Evolutionary conservation across 2,329 filamentous ascomycete species (phyloP).

Genomic region (Aureobasidium sp.): DNA sequence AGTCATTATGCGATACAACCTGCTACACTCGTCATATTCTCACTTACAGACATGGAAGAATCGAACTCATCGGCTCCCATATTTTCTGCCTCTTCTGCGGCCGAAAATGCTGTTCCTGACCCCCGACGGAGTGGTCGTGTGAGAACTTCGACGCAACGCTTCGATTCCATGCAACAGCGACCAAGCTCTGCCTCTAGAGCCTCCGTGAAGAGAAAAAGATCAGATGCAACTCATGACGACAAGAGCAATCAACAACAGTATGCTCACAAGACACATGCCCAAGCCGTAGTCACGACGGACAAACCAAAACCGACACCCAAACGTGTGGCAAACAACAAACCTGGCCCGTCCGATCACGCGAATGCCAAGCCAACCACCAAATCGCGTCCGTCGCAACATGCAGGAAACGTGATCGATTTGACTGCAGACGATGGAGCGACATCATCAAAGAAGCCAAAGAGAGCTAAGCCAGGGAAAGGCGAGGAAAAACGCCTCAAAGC

Average conservation of each 20-base stretch:
- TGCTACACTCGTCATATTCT: background rate
- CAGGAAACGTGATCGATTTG: background rate
- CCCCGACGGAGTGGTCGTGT: background rate
- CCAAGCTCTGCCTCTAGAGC: background rate
- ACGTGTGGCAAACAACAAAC: background rate
- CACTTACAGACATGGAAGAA: no score
- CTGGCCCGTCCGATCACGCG: background rate
- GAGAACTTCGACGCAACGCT: background rate
- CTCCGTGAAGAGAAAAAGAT: background rate
- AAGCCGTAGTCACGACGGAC: background rate
- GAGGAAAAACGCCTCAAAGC: constrained; percentile 19
- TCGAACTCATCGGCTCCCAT: no score
- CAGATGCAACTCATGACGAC: background rate
- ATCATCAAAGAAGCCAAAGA: constrained; percentile 12
- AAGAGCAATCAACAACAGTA: background rate
- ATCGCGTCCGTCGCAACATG: background rate
- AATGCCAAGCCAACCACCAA: background rate
- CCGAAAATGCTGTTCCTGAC: background rate
- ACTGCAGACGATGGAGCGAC: constrained; percentile 8
- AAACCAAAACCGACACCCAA: background rate
- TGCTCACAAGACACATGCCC: background rate
- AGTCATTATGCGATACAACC: background rate
- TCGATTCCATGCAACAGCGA: background rate
- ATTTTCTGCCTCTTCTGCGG: no score
- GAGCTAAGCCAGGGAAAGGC: constrained; percentile 14